Evolutionary conservation across 2,329 filamentous ascomycete genomes (phyloP), one percentile per base, ranked within the genome.

Genomic region (Colletotrichum sp.): DNA sequence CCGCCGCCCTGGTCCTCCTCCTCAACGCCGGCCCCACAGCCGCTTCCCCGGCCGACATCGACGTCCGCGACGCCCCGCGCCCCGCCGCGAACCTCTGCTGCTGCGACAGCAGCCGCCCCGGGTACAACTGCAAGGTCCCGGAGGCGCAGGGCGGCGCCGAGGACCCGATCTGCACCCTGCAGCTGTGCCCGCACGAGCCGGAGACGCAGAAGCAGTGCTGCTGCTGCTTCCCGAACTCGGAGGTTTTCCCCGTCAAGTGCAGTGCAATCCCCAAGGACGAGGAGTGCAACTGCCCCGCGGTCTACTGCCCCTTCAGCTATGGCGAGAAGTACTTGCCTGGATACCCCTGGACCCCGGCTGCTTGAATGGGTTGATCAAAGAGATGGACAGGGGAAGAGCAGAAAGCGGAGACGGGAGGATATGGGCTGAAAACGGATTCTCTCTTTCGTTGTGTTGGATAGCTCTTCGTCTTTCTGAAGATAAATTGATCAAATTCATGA

Each of bases 71-170:
- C 21, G 5, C 8, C 55, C 55, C 60, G 8, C 49, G 49, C 26
- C 60, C 64, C 28, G 60, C 72, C n/a, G 71, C 66, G 66, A 44
- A 72, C 26, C 81, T 79, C 72, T 81, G 80, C 77, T 81, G 79
- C 78, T 82, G 79, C 76, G 57, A 81, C 68, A 28, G 76, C 12
- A 8, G 32, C 63, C 73, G 62, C 16, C 32, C 16, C 6, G 71
- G 30, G 36, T 76, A 76, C 15, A 75, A 72, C 28, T 81, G 80
- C 78, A 30, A 72, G 59, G 64, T 76, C 59, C 68, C 71, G 12
- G 26, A 67, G 28, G 36, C 57, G 7, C 30, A 64, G 39, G 57
- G 49, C 59, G 77, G 24, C 55, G 63, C 62, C 70, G 32, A 39
- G 73, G 64, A 57, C 55, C 67, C 67, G 12, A 44, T 21, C 72